phyloP scores from a whole-genome alignment of 495 filamentous ascomycete genomes.

The Penicillium paradoxum region DNA sequence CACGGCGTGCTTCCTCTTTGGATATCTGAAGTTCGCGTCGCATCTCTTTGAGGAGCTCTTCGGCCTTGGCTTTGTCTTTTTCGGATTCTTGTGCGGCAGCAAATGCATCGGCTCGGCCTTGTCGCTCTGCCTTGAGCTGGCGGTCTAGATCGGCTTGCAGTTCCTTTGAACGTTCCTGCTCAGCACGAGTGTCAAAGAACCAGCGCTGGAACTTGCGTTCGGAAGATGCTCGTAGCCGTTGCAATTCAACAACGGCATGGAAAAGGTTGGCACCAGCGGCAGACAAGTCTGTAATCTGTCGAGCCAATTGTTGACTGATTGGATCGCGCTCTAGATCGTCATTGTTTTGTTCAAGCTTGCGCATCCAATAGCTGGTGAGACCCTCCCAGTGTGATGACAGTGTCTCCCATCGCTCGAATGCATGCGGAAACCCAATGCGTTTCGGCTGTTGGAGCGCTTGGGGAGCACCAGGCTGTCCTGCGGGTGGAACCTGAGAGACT shows the following conservation, averaged over 20 bases:
- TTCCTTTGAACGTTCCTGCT: constrained; percentile 81
- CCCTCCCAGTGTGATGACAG: constrained; percentile 98
- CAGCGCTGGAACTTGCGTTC: constrained; percentile 98
- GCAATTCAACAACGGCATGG: constrained; percentile 93
- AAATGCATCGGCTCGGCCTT: constrained; percentile 59
- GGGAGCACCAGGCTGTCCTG: constrained; percentile 26
- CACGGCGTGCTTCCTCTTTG: constrained; percentile 90
- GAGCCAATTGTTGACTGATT: constrained; percentile 77
- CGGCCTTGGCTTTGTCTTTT: constrained; percentile 59
- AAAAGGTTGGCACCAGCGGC: constrained; percentile 96
- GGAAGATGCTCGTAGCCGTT: constrained; percentile 90
- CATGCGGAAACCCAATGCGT: constrained; percentile 75
- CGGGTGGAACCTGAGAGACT: constrained; percentile 26
- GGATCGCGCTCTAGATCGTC: constrained; percentile 78
- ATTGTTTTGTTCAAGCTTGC: constrained; percentile 80
- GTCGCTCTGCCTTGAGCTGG: constrained; percentile 66
- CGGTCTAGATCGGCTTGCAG: constrained; percentile 74
- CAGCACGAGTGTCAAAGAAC: constrained; percentile 91
- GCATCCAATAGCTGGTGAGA: constrained; percentile 94
- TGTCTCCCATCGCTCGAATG: constrained; percentile 95
- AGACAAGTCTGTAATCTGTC: constrained; percentile 92
- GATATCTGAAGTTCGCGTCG: constrained; percentile 87
- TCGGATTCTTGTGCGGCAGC: constrained; percentile 59
- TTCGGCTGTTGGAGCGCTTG: constrained; percentile 35
- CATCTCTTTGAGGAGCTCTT: constrained; percentile 79